Percentiles rank a stretch among this genome's conserved stretches.
Evolutionary conservation across 495 filamentous ascomycete genomes (phyloP).

Genomic region (Sphaerosporella brunnea): DNA sequence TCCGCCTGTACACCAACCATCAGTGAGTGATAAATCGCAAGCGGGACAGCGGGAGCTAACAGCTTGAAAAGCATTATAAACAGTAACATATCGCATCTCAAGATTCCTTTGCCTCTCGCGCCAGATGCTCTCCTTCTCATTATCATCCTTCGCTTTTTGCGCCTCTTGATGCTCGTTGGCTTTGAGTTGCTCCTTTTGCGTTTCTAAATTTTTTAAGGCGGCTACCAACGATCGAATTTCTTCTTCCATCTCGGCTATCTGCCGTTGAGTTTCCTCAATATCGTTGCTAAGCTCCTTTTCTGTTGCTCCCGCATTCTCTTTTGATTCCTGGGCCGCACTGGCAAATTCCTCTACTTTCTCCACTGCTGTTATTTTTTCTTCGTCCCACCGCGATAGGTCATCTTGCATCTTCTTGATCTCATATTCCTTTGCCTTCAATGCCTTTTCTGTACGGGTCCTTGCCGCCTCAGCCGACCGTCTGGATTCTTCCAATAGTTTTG

Average conservation of each 20-base stretch:
- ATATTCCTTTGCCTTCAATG: conserved; percentile 52
- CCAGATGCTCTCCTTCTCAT: conserved; percentile 36
- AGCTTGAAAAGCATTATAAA: conserved; percentile 27
- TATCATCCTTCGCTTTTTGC: conserved; percentile 36
- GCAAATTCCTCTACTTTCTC: conserved; percentile 32
- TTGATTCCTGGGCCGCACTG: conserved; percentile 29
- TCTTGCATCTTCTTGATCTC: conserved; percentile 41
- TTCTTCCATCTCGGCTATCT: conserved; percentile 30
- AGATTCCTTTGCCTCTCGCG: conserved; percentile 32
- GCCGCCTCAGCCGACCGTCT: conserved; percentile 71
- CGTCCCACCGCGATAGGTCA: conserved; percentile 39
- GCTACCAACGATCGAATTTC: conserved; percentile 24
- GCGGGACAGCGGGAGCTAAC: conserved; percentile 8
- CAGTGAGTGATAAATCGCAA: background rate
- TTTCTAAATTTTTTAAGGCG: conserved; percentile 16
- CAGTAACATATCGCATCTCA: conserved; percentile 30
- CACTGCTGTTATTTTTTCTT: conserved; percentile 25
- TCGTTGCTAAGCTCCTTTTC: conserved; percentile 23
- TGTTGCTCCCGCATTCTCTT: conserved; percentile 14
- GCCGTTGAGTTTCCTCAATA: conserved; percentile 19
- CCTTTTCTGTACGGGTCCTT: conserved; percentile 63
- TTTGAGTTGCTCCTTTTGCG: conserved; percentile 27
- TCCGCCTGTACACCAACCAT: conserved; percentile 15
- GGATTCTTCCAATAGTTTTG: conserved; percentile 57
- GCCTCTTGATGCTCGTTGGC: conserved; percentile 39